Base-by-base conservation (phyloP, 306 rosid genomes). In the Dalbergia cochinchinensis region DNA sequence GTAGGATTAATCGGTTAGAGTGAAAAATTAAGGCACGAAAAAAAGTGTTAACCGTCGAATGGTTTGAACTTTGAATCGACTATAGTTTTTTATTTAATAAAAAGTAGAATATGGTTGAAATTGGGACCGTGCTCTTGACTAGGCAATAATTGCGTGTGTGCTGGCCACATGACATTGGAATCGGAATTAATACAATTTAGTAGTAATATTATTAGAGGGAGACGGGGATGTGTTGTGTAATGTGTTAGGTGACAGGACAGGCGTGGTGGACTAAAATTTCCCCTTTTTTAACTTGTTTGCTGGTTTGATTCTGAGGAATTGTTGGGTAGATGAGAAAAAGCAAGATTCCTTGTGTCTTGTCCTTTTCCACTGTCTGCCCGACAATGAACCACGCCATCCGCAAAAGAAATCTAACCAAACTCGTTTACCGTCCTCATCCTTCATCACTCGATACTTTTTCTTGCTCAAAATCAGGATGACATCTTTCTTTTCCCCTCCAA, bases 291-390 rank as follows among this genome's bases (percentile, higher is more conserved):
- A 37, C 8, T 64, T 41, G 6, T 16, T 26, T 55, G 47, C 48
- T 13, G 62, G 73, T 71, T 65, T 74, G 50, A 47, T 19, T 53
- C 18, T 47, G 48, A 14, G 44, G 67, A 66, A 73, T 80, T 72
- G 77, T 74, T 83, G 80, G 91, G 83, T 67, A 64, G 63, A n/a
- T 42, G 74, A 85, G 41, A 78, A 78, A 87, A 88, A 82, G 55
- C 33, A 70, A 89, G 93, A 94, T 91, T 92, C 98, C 86, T 0
- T 8, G 54, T 88, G 97, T 89, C 86, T 92, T 89, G 93, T 91
- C 71, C 11, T 80, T 91, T 89, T 89, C 85, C 84, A 22, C 3
- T 60, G 86, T 88, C 87, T 80, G 80, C 92, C 93, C 94, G 97
- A 91, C 98, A 89, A 55, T 85, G 86, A 85, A 83, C 90, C 88